Evolutionary conservation across 352 stramenopile genomes (phyloP).

Genomic region (Phytophthora aleatoria): DNA sequence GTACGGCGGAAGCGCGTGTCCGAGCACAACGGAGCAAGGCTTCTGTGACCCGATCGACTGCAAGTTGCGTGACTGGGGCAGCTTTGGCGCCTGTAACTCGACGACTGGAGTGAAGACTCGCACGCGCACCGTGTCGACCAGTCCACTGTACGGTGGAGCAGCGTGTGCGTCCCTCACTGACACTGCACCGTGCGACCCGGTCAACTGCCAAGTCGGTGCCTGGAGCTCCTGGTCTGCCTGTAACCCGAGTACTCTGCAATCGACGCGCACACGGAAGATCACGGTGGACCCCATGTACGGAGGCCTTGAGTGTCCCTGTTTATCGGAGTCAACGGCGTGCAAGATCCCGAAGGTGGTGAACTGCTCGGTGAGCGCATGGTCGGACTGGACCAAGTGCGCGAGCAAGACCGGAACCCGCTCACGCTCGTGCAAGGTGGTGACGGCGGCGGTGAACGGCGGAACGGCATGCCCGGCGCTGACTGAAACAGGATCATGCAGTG

Average conservation of each 20-base stretch:
- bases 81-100: slow-evolving; percentile 42
- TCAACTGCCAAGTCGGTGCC: slow-evolving; percentile 52
- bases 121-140: slow-evolving; percentile 33
- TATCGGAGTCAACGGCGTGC: slow-evolving; percentile 48
- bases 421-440: slow-evolving; percentile 45
- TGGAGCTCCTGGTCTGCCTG: slow-evolving; percentile 35
- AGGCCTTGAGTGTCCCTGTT: slow-evolving; percentile 44
- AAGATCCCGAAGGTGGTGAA: slow-evolving; percentile 44
- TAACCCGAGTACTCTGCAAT: slow-evolving; percentile 20
- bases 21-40: slow-evolving; percentile 30
- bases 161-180: slow-evolving; percentile 36
- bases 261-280: slow-evolving; percentile 39
- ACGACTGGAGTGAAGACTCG: slow-evolving; percentile 42
- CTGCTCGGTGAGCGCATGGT: slow-evolving; percentile 56
- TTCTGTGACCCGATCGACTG: slow-evolving; percentile 55
- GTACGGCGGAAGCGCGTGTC: slow-evolving; percentile 50
- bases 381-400: slow-evolving; percentile 52
- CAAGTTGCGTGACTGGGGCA: slow-evolving; percentile 42
- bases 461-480: slow-evolving; percentile 43
- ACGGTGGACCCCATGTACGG: slow-evolving; percentile 36
- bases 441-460: slow-evolving; percentile 39
- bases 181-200: slow-evolving; percentile 44
- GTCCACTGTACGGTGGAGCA: slow-evolving; percentile 43
- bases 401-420: slow-evolving; percentile 38
- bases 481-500: slow-evolving; percentile 41